Conservation (phyloP, 2,329 filamentous ascomycete genomes). For the Aspergillus felis region DNA sequence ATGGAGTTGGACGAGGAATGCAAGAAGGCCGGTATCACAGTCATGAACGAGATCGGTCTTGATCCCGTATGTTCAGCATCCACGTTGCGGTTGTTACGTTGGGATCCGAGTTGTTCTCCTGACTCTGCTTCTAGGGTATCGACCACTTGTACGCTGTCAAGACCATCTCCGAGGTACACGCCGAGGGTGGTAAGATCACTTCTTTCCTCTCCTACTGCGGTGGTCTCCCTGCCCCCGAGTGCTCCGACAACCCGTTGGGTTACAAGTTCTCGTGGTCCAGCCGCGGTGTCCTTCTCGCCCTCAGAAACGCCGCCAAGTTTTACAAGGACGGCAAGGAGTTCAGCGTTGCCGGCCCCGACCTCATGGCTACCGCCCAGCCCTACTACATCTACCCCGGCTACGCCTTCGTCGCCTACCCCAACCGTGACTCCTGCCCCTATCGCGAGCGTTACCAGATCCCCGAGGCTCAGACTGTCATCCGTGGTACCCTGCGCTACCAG, state of each 20-base stretch:
- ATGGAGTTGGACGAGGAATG: slow-evolving; percentile 74
- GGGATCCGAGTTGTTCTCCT: neutral
- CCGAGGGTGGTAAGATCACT: slow-evolving; percentile 76
- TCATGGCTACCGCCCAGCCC: slow-evolving; percentile 85
- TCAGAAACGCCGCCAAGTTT: slow-evolving; percentile 80
- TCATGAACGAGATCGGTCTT: slow-evolving; percentile 93
- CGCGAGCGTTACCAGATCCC: slow-evolving; percentile 87
- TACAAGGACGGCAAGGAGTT: slow-evolving; percentile 75
- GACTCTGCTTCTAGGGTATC: slow-evolving; percentile 25
- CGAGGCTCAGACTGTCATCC: slow-evolving; percentile 81
- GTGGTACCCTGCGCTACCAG: slow-evolving; percentile 78
- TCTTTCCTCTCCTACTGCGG: slow-evolving; percentile 83
- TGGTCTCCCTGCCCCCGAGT: slow-evolving; percentile 68
- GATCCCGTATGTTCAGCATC: slow-evolving; percentile 31
- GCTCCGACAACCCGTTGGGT: slow-evolving; percentile 82
- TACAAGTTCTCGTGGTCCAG: slow-evolving; percentile 87
- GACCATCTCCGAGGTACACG: slow-evolving; percentile 68
- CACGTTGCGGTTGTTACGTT: neutral
- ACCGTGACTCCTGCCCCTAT: slow-evolving; percentile 85
- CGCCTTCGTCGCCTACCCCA: slow-evolving; percentile 87
- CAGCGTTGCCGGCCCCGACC: slow-evolving; percentile 60
- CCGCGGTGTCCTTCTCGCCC: slow-evolving; percentile 80
- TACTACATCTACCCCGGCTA: slow-evolving; percentile 89
- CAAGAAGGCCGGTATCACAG: slow-evolving; percentile 90
- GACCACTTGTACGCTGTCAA: slow-evolving; percentile 71